These are phyloP conservation scores for Monosporozyma yasuniensis DNA, from an alignment of 805 yeast species.

Conservation along the genomic window DNA sequence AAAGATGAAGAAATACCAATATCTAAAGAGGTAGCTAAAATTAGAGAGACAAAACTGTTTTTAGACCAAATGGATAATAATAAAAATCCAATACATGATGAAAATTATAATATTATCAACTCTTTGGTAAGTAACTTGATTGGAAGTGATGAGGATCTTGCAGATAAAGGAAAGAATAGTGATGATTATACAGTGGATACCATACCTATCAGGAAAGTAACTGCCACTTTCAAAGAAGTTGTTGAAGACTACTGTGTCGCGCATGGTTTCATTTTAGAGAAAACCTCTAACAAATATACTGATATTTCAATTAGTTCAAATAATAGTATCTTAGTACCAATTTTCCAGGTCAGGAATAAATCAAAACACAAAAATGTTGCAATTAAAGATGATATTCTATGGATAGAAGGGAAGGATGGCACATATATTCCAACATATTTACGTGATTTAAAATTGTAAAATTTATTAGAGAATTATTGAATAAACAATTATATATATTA, in stretches of 20 bases:
- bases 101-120: slow-evolving; percentile 9
- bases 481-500: neutral
- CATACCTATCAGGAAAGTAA: slow-evolving; percentile 36
- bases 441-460: slow-evolving; percentile 9
- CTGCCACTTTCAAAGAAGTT: slow-evolving; percentile 53
- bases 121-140: neutral
- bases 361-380: slow-evolving; percentile 24
- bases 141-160: neutral
- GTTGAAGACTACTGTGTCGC: slow-evolving; percentile 51
- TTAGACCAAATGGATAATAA: neutral
- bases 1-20: neutral
- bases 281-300: slow-evolving; percentile 10
- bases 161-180: too few species aligned
- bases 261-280: slow-evolving; percentile 33
- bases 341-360: slow-evolving; percentile 12
- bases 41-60: neutral
- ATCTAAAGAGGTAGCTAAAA: neutral
- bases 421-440: slow-evolving; percentile 18
- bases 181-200: slow-evolving; percentile 14
- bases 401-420: slow-evolving; percentile 29
- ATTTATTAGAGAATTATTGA: too few species aligned
- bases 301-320: slow-evolving; percentile 25
- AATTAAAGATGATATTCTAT: slow-evolving; percentile 59
- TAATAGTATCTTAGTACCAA: slow-evolving; percentile 15
- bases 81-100: slow-evolving; percentile 16